Evolutionary conservation across 805 yeast species (phyloP).

Genomic region (Starmerella gropengiesseri): DNA sequence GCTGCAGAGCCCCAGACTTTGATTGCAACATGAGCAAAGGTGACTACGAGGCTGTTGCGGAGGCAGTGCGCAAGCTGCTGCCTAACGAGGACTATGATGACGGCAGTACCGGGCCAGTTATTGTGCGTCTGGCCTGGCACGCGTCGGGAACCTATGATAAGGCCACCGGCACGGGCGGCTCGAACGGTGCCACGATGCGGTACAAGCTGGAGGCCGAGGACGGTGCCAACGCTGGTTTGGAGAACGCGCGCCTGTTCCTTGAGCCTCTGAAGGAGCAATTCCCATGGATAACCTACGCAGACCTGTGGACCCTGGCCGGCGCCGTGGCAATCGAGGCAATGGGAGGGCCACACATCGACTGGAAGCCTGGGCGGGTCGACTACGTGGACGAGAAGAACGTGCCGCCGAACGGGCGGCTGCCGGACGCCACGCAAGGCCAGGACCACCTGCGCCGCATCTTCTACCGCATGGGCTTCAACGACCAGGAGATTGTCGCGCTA

Average conservation of each 20-base stretch:
- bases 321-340: conserved; percentile 51
- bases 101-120: conserved; percentile 63
- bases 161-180: conserved; percentile 41
- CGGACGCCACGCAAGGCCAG: conserved; percentile 46
- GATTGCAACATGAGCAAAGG: conserved; percentile 21
- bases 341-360: conserved; percentile 58
- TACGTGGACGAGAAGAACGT: conserved; percentile 42
- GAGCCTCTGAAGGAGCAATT: conserved; percentile 44
- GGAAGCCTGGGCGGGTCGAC: conserved; percentile 69
- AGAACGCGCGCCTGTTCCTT: conserved; percentile 45
- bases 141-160: conserved; percentile 68
- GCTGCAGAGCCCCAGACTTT: too few relatives aligned
- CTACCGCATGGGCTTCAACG: conserved; percentile 49
- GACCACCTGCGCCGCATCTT: conserved; percentile 46
- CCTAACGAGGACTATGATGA: conserved; percentile 47
- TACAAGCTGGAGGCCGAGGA: conserved; percentile 36
- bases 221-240: conserved; percentile 41
- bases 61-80: conserved; percentile 30
- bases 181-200: conserved; percentile 47
- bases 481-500: conserved; percentile 51
- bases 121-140: conserved; percentile 80
- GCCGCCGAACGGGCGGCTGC: conserved; percentile 54
- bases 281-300: conserved; percentile 56
- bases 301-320: conserved; percentile 65
- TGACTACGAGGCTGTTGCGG: conserved; percentile 34